Conservation (phyloP, 768 basidiomycete genomes). For the Agrocybe pediades region DNA sequence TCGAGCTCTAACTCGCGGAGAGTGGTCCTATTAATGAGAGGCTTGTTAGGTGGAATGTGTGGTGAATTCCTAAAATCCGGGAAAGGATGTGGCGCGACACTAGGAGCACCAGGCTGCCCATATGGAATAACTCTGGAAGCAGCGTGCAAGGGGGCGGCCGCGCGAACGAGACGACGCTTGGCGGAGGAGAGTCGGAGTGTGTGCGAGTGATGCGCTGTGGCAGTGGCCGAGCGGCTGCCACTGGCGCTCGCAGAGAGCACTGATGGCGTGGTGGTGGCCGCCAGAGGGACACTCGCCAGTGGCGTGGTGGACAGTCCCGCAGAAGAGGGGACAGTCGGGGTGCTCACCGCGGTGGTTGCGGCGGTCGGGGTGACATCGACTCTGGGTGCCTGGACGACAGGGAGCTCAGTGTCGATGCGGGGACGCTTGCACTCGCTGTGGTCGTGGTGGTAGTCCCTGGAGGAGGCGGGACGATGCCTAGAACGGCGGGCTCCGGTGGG, state of each 20-base stretch:
- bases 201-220: too few relatives aligned
- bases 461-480: constrained; percentile 18
- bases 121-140: neutral
- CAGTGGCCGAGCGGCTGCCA: neutral
- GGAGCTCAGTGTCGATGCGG: constrained; percentile 32
- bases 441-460: constrained; percentile 3
- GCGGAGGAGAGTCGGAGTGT: neutral
- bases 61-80: constrained; percentile 33
- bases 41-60: constrained; percentile 68
- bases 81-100: neutral
- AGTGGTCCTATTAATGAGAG: constrained; percentile 82
- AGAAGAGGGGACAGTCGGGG: neutral
- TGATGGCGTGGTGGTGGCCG: too few relatives aligned
- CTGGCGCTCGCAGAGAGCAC: too few relatives aligned
- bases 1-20: constrained; percentile 85
- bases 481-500: constrained; percentile 22
- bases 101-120: neutral
- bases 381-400: neutral
- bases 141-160: neutral
- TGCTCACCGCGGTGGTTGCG: neutral
- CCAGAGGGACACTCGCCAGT: neutral
- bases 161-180: neutral
- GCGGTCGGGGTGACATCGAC: neutral
- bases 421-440: constrained; percentile 35
- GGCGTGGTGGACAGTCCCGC: neutral